These are phyloP conservation scores for Aureobasidium musti DNA, from an alignment of 2,329 filamentous ascomycete species.

Conservation along the genomic window DNA sequence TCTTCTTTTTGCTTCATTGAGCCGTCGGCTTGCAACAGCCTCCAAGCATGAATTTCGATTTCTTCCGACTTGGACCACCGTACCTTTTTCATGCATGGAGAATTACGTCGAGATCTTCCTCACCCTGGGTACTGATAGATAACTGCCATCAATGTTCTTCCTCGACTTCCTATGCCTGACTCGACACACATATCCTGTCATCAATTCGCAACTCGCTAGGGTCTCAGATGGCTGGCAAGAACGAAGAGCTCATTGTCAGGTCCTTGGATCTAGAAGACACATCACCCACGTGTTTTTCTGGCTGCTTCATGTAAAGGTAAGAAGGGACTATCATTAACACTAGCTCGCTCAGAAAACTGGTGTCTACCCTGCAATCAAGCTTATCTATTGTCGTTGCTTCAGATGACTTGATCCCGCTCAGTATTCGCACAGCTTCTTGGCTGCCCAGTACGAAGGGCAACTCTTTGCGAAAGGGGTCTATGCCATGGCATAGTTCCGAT, in stretches of 20 bases:
- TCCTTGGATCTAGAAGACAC: background rate
- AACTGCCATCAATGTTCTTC: background rate
- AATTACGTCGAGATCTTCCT: background rate
- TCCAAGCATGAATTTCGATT: background rate
- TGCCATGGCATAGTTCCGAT: too few species aligned
- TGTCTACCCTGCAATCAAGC: background rate
- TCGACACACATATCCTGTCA: background rate
- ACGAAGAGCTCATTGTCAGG: background rate
- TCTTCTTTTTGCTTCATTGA: too few species aligned
- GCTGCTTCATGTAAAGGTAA: background rate
- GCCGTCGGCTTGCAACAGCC: background rate
- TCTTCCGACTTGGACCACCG: background rate
- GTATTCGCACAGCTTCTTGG: background rate
- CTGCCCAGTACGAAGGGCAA: background rate
- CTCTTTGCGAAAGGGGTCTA: too few species aligned
- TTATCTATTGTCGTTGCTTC: background rate
- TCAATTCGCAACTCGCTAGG: conserved; percentile 1
- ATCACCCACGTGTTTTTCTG: background rate
- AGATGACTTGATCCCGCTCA: background rate
- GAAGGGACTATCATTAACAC: background rate
- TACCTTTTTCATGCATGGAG: background rate
- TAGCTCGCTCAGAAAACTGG: background rate
- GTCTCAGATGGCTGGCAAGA: background rate
- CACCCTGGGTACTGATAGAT: background rate
- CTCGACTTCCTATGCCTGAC: background rate